Conservation (phyloP, 371 early-diverging fungal species). For the Smittium mucronatum region DNA sequence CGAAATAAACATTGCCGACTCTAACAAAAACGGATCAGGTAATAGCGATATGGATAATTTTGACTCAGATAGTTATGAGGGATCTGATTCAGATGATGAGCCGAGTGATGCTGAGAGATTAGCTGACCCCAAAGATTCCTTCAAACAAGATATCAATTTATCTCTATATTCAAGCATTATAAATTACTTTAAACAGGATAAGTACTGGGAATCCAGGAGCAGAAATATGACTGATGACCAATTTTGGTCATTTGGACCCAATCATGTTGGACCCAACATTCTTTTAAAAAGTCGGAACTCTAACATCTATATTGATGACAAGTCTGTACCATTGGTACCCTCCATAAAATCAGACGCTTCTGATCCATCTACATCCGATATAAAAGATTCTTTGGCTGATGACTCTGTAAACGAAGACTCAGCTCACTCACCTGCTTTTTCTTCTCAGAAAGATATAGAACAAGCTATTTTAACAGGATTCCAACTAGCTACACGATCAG, state of each 20-base stretch:
- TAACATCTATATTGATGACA: not conserved
- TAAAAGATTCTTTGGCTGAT: conserved; percentile 18
- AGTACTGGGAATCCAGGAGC: conserved; percentile 37
- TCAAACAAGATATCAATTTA: too few relatives aligned
- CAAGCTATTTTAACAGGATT: conserved; percentile 81
- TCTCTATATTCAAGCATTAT: too few relatives aligned
- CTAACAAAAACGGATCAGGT: not conserved
- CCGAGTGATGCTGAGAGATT: too few relatives aligned
- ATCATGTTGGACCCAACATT: conserved; percentile 78
- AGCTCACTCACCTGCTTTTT: too few relatives aligned
- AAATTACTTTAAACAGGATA: conserved; percentile 25
- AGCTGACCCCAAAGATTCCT: too few relatives aligned
- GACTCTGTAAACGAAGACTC: too few relatives aligned
- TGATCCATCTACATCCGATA: conserved; percentile 6
- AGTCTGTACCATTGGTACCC: not conserved
- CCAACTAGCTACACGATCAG: conserved; percentile 78
- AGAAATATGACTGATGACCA: conserved; percentile 27
- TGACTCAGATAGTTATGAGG: not conserved
- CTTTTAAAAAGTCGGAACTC: conserved; percentile 34
- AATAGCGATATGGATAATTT: not conserved
- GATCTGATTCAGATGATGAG: not conserved
- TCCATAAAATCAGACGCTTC: not conserved
- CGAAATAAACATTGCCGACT: too few relatives aligned
- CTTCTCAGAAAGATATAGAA: not conserved
- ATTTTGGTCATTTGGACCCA: conserved; percentile 68